Conservation (phyloP, 2,329 filamentous ascomycete genomes). For the Torrubiellomyces zombiae region DNA sequence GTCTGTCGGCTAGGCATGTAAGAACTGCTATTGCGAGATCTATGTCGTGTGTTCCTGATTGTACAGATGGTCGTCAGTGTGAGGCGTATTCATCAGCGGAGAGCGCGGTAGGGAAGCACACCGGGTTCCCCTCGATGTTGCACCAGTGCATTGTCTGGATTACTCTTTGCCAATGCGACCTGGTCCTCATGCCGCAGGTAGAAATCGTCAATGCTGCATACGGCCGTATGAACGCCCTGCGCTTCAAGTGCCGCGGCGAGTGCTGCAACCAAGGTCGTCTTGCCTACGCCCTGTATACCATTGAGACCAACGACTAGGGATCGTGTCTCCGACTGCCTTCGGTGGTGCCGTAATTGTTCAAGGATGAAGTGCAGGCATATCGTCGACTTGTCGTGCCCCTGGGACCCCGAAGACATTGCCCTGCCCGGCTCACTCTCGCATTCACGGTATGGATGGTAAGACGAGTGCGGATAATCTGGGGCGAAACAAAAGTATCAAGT, state of each 20-base stretch:
- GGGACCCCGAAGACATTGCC: no score
- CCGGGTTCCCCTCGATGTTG: constrained; percentile 73
- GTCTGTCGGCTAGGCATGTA: constrained; percentile 31
- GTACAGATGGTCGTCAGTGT: background rate
- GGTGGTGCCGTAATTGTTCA: constrained; percentile 36
- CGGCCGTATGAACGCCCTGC: constrained; percentile 44
- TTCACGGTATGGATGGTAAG: no score
- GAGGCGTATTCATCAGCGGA: background rate
- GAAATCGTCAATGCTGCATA: constrained; percentile 78
- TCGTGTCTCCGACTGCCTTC: constrained; percentile 20
- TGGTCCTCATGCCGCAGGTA: constrained; percentile 64
- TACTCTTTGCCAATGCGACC: constrained; percentile 40
- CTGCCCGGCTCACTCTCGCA: no score
- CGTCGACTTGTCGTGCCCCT: constrained; percentile 67
- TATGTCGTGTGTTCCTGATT: constrained; percentile 53
- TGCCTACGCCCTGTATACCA: constrained; percentile 81
- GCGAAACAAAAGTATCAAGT: no score
- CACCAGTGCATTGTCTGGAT: constrained; percentile 59
- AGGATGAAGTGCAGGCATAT: constrained; percentile 67
- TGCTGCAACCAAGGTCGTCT: constrained; percentile 66
- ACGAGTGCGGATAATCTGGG: no score
- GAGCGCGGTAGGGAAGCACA: constrained; percentile 6
- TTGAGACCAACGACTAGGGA: constrained; percentile 78
- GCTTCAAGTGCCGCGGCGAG: constrained; percentile 45
- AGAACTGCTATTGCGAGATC: constrained; percentile 48